Percentiles rank a stretch among this genome's conserved stretches.
phyloP scores from a whole-genome alignment of 2,329 filamentous ascomycete species.

The Daldinia eschscholtzii region DNA sequence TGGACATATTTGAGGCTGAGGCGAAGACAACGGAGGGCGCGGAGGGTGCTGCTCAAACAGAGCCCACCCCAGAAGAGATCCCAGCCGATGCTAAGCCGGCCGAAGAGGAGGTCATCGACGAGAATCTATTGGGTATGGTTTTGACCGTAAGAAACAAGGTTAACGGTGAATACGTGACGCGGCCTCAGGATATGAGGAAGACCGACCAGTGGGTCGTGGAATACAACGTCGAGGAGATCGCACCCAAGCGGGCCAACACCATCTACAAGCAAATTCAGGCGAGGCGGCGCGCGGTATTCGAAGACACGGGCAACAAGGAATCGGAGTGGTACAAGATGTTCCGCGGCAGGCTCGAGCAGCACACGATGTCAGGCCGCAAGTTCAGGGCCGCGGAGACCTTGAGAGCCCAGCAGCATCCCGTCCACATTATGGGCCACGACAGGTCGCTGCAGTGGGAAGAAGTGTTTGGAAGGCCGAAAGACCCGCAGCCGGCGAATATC shows the following conservation, averaged over 20 bases:
- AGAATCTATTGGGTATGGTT: constrained; percentile 74
- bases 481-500: background rate
- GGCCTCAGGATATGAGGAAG: constrained; percentile 65
- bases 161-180: constrained; percentile 71
- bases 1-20: constrained; percentile 9
- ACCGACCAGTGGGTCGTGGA: constrained; percentile 77
- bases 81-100: constrained; percentile 18
- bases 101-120: constrained; percentile 28
- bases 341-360: constrained; percentile 55
- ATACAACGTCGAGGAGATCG: constrained; percentile 78
- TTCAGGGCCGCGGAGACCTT: constrained; percentile 69
- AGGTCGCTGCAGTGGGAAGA: constrained; percentile 51
- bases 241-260: constrained; percentile 57
- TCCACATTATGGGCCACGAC: constrained; percentile 62
- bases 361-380: constrained; percentile 66
- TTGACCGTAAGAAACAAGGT: constrained; percentile 80
- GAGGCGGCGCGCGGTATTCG: constrained; percentile 65
- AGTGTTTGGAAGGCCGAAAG: constrained; percentile 51
- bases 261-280: constrained; percentile 69
- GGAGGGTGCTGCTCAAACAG: constrained; percentile 17
- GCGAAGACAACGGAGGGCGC: constrained; percentile 1
- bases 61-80: constrained; percentile 1
- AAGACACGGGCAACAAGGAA: constrained; percentile 58
- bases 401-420: constrained; percentile 61
- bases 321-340: constrained; percentile 63